A percentile compares a stretch with the other conserved stretches of the same genome.
Evolutionary conservation across 257 asterid species (phyloP).

Genomic region (Ajuga chamaepitys): DNA sequence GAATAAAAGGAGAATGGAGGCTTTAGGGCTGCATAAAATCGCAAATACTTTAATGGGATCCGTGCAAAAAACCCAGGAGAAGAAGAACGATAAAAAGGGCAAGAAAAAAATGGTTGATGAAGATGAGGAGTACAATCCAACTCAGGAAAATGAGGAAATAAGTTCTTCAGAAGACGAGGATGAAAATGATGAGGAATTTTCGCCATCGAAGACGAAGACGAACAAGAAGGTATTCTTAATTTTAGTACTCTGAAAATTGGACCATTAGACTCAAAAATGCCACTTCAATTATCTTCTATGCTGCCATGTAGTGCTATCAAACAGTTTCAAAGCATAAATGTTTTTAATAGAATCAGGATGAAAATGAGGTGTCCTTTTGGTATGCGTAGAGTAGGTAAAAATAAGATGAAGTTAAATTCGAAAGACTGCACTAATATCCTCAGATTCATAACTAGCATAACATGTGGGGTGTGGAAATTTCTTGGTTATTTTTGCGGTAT

Average conservation of each 20-base stretch:
- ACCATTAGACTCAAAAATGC: not conserved
- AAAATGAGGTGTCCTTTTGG: not conserved
- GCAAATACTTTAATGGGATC: constrained; percentile 46
- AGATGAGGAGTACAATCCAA: constrained; percentile 78
- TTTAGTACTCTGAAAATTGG: not conserved
- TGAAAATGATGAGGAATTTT: constrained; percentile 32
- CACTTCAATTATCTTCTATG: not conserved
- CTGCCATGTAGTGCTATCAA: not conserved
- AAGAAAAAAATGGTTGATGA: constrained; percentile 50
- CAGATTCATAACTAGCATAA: not conserved
- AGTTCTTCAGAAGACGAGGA: constrained; percentile 50
- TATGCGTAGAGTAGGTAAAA: not conserved
- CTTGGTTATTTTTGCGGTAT: not conserved
- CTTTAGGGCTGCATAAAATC: constrained; percentile 72
- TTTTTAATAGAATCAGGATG: not conserved
- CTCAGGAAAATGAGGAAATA: constrained; percentile 37
- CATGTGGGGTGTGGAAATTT: not conserved
- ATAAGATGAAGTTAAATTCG: not conserved
- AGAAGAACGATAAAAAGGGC: constrained; percentile 37
- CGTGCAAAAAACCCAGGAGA: constrained; percentile 31
- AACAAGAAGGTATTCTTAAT: constrained; percentile 34
- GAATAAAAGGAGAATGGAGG: constrained; percentile 74
- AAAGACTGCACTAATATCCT: not conserved
- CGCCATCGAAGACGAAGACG: constrained; percentile 30
- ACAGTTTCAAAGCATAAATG: not conserved